These are phyloP conservation scores for Canavalia gladiata DNA, from an alignment of 306 rosid genomes.

Conservation along the genomic window DNA sequence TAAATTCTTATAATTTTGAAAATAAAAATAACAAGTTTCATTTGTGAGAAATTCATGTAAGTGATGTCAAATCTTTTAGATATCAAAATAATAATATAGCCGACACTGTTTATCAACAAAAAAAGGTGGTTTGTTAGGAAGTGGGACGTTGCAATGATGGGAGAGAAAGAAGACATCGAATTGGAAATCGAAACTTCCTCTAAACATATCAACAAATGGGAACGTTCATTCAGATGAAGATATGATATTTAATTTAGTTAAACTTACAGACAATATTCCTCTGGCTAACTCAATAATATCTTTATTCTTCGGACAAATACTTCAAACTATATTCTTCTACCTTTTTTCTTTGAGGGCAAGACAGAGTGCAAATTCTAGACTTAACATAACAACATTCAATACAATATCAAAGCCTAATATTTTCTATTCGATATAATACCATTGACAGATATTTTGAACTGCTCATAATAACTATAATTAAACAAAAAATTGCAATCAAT, in stretches of 20 bases:
- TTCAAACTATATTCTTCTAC: neutral
- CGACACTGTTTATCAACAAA: neutral
- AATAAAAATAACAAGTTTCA: too few relatives aligned
- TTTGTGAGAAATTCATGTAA: too few relatives aligned
- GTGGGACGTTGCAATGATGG: neutral
- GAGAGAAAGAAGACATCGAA: neutral
- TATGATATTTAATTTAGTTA: neutral
- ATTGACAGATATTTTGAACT: neutral
- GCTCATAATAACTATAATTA: neutral
- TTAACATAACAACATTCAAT: neutral
- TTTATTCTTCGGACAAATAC: neutral
- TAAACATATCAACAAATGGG: neutral
- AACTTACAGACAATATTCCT: neutral
- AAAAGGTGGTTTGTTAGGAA: neutral
- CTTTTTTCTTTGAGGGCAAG: neutral
- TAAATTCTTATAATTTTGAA: too few relatives aligned
- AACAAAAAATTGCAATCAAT: neutral
- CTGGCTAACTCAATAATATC: neutral
- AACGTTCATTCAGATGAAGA: neutral
- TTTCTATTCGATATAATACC: constrained; percentile 4
- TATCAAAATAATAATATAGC: too few relatives aligned
- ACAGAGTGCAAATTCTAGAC: constrained; percentile 1
- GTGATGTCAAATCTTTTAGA: too few relatives aligned
- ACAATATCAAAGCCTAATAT: neutral
- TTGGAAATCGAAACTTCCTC: neutral